A percentile compares a stretch with the other conserved stretches of the same genome.
These are phyloP conservation scores for Rubia balearica DNA, from an alignment of 305 asterid species.

Conservation along the genomic window DNA sequence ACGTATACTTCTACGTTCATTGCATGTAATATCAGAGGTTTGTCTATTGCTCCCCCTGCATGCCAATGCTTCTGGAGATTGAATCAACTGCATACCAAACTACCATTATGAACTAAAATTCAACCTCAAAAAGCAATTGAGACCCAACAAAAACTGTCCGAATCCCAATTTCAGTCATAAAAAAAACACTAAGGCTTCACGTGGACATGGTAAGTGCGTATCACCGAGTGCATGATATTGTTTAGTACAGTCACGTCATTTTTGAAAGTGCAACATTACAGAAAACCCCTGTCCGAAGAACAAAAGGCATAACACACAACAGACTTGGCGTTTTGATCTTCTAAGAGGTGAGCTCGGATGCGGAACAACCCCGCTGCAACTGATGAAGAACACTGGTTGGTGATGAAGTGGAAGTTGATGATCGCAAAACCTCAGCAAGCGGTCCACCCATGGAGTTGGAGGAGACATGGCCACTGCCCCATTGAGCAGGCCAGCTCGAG, in stretches of 20 bases:
- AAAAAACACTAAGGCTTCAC: background rate
- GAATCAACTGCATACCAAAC: too few species aligned
- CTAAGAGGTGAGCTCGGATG: slow-evolving; percentile 39
- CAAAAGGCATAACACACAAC: background rate
- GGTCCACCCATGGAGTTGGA: slow-evolving; percentile 66
- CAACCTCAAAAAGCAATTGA: too few species aligned
- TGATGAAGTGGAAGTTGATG: slow-evolving; percentile 49
- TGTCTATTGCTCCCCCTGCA: too few species aligned
- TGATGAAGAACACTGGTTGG: slow-evolving; percentile 72
- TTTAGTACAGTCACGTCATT: background rate
- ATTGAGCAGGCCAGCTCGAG: slow-evolving; percentile 32
- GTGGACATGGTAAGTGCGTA: background rate
- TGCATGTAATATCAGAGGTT: too few species aligned
- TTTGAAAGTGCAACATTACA: background rate
- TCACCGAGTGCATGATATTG: background rate
- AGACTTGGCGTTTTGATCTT: background rate
- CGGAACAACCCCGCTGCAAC: slow-evolving; percentile 26
- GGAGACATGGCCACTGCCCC: slow-evolving; percentile 44
- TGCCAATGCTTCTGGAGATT: too few species aligned
- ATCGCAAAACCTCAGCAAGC: slow-evolving; percentile 77
- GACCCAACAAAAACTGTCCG: too few species aligned
- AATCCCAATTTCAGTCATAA: too few species aligned
- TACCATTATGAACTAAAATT: too few species aligned
- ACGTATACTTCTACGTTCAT: too few species aligned
- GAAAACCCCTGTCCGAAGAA: background rate